Conservation (phyloP, 306 rosid genomes). For the Acacia confusa region DNA sequence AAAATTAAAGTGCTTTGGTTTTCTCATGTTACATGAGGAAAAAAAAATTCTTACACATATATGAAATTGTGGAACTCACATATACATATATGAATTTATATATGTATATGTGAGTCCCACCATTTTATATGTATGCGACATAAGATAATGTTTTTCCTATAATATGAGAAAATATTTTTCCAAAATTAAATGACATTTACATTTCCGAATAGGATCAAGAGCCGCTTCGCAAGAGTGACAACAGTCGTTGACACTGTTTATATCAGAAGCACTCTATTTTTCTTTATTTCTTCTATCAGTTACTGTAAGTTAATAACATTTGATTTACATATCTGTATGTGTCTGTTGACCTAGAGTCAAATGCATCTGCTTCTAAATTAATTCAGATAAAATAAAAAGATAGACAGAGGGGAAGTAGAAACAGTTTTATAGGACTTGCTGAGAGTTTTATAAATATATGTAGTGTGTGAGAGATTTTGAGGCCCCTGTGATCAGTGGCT, state of each 20-base stretch:
- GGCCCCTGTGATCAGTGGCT: slow-evolving; percentile 29
- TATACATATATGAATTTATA: too few species aligned
- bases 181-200: too few species aligned
- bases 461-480: slow-evolving; percentile 50
- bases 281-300: neutral
- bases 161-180: too few species aligned
- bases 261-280: neutral
- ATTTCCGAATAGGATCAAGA: neutral
- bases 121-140: too few species aligned
- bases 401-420: neutral
- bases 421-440: neutral
- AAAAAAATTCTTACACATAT: too few species aligned
- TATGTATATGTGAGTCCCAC: too few species aligned
- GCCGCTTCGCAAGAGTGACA: neutral
- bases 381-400: neutral
- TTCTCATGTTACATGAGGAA: too few species aligned
- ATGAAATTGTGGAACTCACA: too few species aligned
- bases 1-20: too few species aligned
- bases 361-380: neutral
- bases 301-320: neutral
- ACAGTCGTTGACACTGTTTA: neutral
- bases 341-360: neutral
- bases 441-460: neutral
- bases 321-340: neutral
- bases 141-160: too few species aligned